Evolutionary conservation across 169 alveolate species (phyloP).

Genomic region (Cryptosporidium viatorum): DNA sequence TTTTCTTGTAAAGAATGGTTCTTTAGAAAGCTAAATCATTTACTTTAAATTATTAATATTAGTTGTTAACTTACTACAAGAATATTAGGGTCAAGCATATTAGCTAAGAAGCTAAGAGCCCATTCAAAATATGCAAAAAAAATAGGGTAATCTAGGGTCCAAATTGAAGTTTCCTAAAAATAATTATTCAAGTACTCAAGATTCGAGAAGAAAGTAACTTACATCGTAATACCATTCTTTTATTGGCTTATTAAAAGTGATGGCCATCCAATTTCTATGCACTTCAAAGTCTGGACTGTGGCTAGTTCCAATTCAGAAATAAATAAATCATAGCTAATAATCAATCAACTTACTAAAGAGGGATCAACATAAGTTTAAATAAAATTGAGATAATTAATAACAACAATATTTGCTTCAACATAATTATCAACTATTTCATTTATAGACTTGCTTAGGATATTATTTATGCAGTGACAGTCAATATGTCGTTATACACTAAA

Average conservation of each 20-base stretch:
- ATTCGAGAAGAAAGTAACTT: not conserved
- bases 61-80: slow-evolving; percentile 74
- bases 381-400: not conserved
- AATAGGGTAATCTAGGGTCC: slow-evolving; percentile 91
- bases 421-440: not conserved
- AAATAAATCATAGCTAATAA: not conserved
- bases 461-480: too few species aligned
- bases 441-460: not conserved
- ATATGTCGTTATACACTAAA: not conserved
- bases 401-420: not conserved
- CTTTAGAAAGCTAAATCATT: slow-evolving; percentile 42
- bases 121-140: slow-evolving; percentile 89
- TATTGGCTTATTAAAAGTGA: slow-evolving; percentile 84
- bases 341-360: slow-evolving; percentile 11
- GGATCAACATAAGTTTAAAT: slow-evolving; percentile 37
- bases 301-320: not conserved
- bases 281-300: slow-evolving; percentile 87
- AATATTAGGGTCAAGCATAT: slow-evolving; percentile 79
- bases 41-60: not conserved
- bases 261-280: slow-evolving; percentile 90
- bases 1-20: slow-evolving; percentile 67
- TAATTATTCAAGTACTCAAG: not conserved
- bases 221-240: slow-evolving; percentile 83
- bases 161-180: slow-evolving; percentile 79
- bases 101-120: slow-evolving; percentile 81